These are phyloP conservation scores for Inga leiocalycina DNA, from an alignment of 306 rosid species.

Conservation along the genomic window DNA sequence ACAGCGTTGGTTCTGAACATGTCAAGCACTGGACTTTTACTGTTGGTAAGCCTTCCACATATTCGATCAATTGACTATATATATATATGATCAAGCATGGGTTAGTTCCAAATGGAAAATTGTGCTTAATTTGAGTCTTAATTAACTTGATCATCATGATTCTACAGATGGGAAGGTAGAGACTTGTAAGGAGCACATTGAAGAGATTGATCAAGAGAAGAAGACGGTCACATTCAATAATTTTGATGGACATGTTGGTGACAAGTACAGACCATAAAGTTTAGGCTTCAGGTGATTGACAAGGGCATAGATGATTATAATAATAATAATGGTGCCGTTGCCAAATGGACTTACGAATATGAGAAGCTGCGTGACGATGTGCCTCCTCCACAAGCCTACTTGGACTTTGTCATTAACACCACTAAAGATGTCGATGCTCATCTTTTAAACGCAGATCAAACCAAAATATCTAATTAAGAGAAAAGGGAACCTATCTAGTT, in stretches of 20 bases:
- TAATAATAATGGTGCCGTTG: neutral
- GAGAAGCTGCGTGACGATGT: neutral
- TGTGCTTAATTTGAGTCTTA: too few relatives aligned
- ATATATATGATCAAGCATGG: too few relatives aligned
- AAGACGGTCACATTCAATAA: neutral
- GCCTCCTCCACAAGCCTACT: neutral
- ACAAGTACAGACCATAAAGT: neutral
- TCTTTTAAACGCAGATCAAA: neutral
- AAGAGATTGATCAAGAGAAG: neutral
- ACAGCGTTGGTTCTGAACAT: conserved; percentile 27
- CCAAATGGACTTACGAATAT: neutral
- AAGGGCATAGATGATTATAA: neutral
- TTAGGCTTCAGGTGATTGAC: neutral
- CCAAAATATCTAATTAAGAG: neutral
- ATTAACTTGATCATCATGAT: neutral
- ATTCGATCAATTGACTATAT: too few relatives aligned
- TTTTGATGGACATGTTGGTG: neutral
- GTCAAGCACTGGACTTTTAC: conserved; percentile 39
- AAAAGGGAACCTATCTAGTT: neutral
- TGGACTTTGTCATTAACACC: neutral
- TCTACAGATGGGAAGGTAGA: neutral
- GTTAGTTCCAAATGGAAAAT: too few relatives aligned
- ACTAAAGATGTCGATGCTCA: neutral
- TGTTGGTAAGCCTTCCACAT: conserved; percentile 26
- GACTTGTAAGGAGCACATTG: neutral